Evolutionary conservation across 148 eudicot species (phyloP).

Genomic region (Mesembryanthemum crystallinum): DNA sequence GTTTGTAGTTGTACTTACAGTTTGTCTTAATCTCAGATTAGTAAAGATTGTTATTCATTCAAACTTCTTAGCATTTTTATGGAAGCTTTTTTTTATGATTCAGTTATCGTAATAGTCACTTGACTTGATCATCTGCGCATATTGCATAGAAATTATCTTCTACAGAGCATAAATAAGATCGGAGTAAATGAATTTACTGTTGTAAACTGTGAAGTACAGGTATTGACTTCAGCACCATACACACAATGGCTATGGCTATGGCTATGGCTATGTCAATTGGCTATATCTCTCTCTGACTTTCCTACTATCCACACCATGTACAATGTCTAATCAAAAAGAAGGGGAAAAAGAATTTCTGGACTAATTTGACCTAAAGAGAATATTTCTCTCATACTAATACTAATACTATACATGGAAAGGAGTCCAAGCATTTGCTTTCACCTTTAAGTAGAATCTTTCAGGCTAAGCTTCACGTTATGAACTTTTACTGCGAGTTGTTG

Average conservation of each 20-base stretch:
- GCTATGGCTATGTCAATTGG: slow-evolving; percentile 10
- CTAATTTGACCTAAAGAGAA: not conserved
- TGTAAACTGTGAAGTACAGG: slow-evolving; percentile 18
- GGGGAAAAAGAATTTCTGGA: not conserved
- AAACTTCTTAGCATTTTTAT: too few species aligned
- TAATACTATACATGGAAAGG: slow-evolving; percentile 12
- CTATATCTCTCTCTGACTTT: not conserved
- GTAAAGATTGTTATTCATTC: too few species aligned
- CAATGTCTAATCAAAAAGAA: slow-evolving; percentile 8
- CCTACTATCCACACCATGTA: slow-evolving; percentile 27
- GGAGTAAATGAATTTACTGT: slow-evolving; percentile 9
- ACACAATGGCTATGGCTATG: too few species aligned
- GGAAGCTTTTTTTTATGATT: too few species aligned
- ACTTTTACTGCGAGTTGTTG: slow-evolving; percentile 55
- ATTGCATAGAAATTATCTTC: not conserved
- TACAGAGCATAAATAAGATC: slow-evolving; percentile 11
- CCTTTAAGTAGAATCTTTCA: slow-evolving; percentile 42
- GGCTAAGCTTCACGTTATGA: slow-evolving; percentile 54
- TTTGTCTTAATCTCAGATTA: too few species aligned
- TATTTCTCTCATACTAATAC: not conserved
- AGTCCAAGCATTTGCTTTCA: slow-evolving; percentile 4
- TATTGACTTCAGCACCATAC: slow-evolving; percentile 4
- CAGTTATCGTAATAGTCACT: too few species aligned
- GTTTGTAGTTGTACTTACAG: too few species aligned
- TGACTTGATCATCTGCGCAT: too few species aligned